Base-by-base conservation (phyloP, 495 filamentous ascomycete species). In the Penicillium coprophilum region DNA sequence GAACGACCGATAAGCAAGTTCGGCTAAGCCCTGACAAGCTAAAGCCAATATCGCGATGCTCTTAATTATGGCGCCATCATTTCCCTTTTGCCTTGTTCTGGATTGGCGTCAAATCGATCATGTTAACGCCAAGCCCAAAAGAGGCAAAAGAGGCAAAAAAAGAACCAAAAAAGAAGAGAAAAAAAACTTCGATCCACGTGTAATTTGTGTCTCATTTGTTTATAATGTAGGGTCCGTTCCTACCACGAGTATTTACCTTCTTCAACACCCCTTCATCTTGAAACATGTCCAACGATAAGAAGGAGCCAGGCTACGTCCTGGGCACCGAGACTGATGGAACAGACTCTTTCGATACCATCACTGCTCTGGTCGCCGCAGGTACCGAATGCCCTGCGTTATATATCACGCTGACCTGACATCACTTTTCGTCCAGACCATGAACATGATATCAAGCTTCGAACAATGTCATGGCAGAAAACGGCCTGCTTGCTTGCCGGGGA, bases 401-500 rank as follows among this genome's bases (percentile, higher is more conserved):
- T 11, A 13, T 36, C 10, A 3, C 11, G 17, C 27, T 34, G 40
- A 28, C 17, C 32, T 56, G 40, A 41, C 38, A 36, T 23, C 32
- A 36, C 10, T 50, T 40, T 19, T 28, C 23, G 23, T 46, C 21
- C 46, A 76, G 75, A 78, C 47, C 72, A 76, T 27, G 28, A 67
- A 55, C 75, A 78, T 73, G 74, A 77, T 3, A 79, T 77, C 59
- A 70, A 76, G 56, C 66, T 77, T 9, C 66, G 76, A 21, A 79
- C 76, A 5, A 77, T 79, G 76, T 74, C 74, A 12, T 79, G 76
- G 74, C 74, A 77, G 51, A 77, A 77, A 53, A 74, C 74, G 0
- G 73, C 76, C 6, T 74, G 69, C 58, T 48, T 79, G 32, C 68
- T 79, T 5, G 69, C 68, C 1, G 76, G 76, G 11, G 76, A 79